Conservation (phyloP, 2,329 filamentous ascomycete genomes). For the Claviceps sp. region DNA sequence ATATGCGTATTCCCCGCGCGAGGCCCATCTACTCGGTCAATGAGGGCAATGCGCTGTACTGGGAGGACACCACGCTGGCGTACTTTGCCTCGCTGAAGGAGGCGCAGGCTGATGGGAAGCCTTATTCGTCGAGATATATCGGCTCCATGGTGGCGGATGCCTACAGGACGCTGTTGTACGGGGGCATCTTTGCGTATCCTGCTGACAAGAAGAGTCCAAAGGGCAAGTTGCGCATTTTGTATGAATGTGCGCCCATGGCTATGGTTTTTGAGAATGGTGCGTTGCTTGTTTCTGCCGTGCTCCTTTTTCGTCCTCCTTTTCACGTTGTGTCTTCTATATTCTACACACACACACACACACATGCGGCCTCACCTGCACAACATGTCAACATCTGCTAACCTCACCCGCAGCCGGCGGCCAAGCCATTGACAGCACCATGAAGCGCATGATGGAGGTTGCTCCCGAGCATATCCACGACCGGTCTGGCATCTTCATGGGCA, state of each 20-base stretch:
- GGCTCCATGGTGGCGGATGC: conserved; percentile 98
- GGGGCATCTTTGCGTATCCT: conserved; percentile 94
- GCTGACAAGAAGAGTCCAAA: conserved; percentile 97
- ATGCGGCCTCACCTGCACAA: too few species aligned
- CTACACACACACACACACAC: neutral
- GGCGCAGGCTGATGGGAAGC: conserved; percentile 62
- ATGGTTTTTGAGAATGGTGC: conserved; percentile 96
- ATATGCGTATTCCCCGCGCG: conserved; percentile 75
- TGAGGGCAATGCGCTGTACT: conserved; percentile 96
- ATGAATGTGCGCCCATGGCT: conserved; percentile 96
- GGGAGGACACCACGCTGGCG: conserved; percentile 73
- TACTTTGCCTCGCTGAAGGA: conserved; percentile 87
- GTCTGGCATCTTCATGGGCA: conserved; percentile 92
- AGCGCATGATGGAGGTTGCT: conserved; percentile 75
- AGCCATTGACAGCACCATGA: conserved; percentile 83
- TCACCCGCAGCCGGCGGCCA: conserved; percentile 64
- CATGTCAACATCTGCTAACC: neutral
- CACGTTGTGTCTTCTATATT: neutral
- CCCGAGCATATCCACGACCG: conserved; percentile 91
- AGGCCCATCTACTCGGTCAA: conserved; percentile 94
- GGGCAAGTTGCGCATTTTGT: conserved; percentile 92
- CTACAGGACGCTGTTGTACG: conserved; percentile 89
- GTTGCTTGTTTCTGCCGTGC: conserved; percentile 17
- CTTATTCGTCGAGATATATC: conserved; percentile 91
- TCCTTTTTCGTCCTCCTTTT: neutral